Conservation (phyloP, 1,284 basidiomycete species). For the Xanthoconium separans region DNA sequence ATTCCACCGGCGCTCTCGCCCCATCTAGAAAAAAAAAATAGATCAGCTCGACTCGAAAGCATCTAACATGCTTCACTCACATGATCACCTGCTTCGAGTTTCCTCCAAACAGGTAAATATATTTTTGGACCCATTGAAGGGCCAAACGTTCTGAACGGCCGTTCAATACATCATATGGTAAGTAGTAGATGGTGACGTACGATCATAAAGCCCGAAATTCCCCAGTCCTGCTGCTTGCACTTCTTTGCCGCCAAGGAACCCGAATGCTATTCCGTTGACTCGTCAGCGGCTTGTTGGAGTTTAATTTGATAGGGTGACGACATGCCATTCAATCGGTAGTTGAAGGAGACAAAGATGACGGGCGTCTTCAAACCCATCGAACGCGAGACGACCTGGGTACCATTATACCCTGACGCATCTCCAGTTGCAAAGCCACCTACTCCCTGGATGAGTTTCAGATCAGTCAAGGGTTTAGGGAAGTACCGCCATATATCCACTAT, state of each 20-base stretch:
- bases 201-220: neutral
- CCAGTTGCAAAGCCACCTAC: conserved; percentile 17
- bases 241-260: conserved; percentile 15
- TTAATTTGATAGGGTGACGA: neutral
- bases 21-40: too few relatives aligned
- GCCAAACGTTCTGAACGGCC: too few relatives aligned
- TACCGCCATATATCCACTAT: conserved; percentile 21
- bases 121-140: too few relatives aligned
- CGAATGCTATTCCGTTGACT: conserved; percentile 13
- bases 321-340: conserved; percentile 33
- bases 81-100: too few relatives aligned
- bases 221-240: neutral
- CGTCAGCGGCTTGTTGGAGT: neutral
- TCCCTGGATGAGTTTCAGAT: neutral
- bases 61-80: too few relatives aligned
- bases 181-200: neutral
- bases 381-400: conserved; percentile 25
- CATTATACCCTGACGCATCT: conserved; percentile 20
- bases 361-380: conserved; percentile 24
- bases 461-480: neutral
- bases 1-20: too few relatives aligned
- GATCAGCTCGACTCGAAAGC: too few relatives aligned
- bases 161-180: too few relatives aligned
- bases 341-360: conserved; percentile 34
- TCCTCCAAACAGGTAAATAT: too few relatives aligned